phyloP scores from a whole-genome alignment of 73 alveolate species.

The Paramecium tetraurelia region DNA sequence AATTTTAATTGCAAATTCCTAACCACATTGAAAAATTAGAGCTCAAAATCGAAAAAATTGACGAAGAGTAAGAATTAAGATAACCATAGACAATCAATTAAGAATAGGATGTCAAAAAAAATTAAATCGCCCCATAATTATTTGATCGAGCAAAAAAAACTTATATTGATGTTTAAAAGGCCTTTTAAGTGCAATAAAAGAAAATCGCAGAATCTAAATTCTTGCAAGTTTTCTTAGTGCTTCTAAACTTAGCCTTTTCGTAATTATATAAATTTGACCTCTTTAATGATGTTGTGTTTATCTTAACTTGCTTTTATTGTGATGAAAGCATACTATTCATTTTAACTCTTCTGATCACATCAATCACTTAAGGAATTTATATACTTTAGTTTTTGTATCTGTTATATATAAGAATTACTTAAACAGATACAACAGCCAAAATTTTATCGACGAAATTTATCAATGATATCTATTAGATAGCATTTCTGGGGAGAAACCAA shows the following conservation, averaged over 20 bases:
- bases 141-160: background rate
- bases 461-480: background rate
- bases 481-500: background rate
- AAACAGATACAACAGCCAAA: background rate
- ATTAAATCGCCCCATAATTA: background rate
- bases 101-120: background rate
- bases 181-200: background rate
- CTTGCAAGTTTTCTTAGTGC: background rate
- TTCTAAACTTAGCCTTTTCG: background rate
- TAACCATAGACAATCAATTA: background rate
- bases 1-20: background rate
- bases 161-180: background rate
- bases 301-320: constrained; percentile 19
- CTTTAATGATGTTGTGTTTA: constrained; percentile 20
- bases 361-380: background rate
- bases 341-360: background rate
- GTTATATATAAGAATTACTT: background rate
- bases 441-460: background rate
- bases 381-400: background rate
- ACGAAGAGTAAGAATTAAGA: background rate
- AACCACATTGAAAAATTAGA: background rate
- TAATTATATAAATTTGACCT: constrained; percentile 33
- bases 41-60: background rate
- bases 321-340: background rate
- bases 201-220: background rate